Conservation (phyloP, 2,329 filamentous ascomycete genomes). For the Penicillium brasilianum region DNA sequence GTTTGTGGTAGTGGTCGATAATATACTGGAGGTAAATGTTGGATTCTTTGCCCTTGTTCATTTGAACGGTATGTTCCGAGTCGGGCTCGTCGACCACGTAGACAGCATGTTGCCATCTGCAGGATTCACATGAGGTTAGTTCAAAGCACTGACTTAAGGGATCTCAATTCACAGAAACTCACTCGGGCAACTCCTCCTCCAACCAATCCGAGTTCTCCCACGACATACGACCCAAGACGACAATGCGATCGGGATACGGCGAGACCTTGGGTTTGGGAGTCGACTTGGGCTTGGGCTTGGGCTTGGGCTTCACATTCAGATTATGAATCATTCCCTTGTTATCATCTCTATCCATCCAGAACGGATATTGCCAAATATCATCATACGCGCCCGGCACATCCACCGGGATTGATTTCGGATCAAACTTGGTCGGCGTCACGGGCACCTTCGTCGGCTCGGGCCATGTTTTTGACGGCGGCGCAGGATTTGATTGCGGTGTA, state of each 20-base stretch:
- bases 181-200: conserved; percentile 49
- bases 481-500: neutral
- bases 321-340: neutral
- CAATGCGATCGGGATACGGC: conserved; percentile 38
- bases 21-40: conserved; percentile 54
- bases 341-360: neutral
- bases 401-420: conserved; percentile 23
- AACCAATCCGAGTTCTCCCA: conserved; percentile 53
- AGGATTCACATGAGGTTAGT: neutral
- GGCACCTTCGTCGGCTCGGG: conserved; percentile 17
- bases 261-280: conserved; percentile 23
- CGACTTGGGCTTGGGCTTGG: conserved; percentile 10
- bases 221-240: conserved; percentile 49
- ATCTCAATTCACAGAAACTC: conserved; percentile 19
- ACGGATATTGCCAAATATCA: conserved; percentile 6
- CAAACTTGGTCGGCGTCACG: conserved; percentile 5
- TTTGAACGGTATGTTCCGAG: conserved; percentile 27
- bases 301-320: conserved; percentile 4
- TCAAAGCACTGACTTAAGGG: no score
- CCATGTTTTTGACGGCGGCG: conserved; percentile 14
- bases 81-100: conserved; percentile 47
- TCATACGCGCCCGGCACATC: conserved; percentile 21
- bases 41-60: conserved; percentile 51
- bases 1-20: conserved; percentile 49
- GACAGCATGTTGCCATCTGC: conserved; percentile 51